A percentile compares a stretch with the other conserved stretches of the same genome.
phyloP scores from a whole-genome alignment of 1,284 basidiomycete genomes.

The Cystobasidiaceae sp. region DNA sequence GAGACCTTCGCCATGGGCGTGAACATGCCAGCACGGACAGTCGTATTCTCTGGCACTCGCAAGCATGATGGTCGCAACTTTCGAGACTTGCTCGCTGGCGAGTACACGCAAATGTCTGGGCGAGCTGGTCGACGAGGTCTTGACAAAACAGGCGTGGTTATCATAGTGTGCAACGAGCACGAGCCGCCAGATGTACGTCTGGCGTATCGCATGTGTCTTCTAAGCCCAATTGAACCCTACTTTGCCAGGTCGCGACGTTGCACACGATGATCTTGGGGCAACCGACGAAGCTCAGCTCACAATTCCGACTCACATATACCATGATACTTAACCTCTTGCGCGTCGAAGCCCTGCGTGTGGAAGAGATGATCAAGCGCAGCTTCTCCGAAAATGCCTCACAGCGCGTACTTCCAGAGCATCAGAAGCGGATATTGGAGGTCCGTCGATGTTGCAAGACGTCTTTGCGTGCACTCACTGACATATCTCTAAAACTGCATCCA shows the following conservation, averaged over 20 bases:
- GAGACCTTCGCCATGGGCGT: conserved; percentile 99
- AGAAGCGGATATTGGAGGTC: conserved; percentile 55
- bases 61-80: conserved; percentile 95
- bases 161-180: conserved; percentile 74
- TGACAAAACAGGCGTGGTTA: conserved; percentile 91
- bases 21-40: conserved; percentile 97
- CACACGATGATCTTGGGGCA: conserved; percentile 88
- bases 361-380: conserved; percentile 99
- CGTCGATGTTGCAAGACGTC: too few relatives aligned
- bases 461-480: too few relatives aligned
- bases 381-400: conserved; percentile 98
- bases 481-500: too few relatives aligned
- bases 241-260: conserved; percentile 65
- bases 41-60: conserved; percentile 90
- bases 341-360: conserved; percentile 91
- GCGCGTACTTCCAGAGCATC: conserved; percentile 83
- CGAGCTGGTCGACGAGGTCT: conserved; percentile 93
- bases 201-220: too few relatives aligned
- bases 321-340: conserved; percentile 98
- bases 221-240: too few relatives aligned
- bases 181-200: conserved; percentile 86
- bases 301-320: conserved; percentile 97
- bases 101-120: conserved; percentile 92
- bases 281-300: conserved; percentile 87
- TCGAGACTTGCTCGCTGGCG: conserved; percentile 58